These are phyloP conservation scores for Moesziomyces parantarcticus DNA, from an alignment of 1,284 basidiomycete species.

Conservation along the genomic window DNA sequence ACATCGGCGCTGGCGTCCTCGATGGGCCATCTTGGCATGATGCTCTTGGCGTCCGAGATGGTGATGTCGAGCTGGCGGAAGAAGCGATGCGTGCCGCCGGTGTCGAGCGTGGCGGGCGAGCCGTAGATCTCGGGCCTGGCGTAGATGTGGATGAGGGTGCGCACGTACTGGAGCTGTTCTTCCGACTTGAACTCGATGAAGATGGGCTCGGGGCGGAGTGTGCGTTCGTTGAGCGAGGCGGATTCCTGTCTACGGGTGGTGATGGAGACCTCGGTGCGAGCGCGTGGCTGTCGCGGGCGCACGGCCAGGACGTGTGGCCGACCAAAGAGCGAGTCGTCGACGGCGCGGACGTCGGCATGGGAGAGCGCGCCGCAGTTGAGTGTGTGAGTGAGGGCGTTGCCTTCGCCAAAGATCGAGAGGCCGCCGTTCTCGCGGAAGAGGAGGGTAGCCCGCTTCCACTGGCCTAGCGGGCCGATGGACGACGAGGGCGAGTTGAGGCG, in stretches of 20 bases:
- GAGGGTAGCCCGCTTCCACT: conserved; percentile 52
- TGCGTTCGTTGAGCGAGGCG: conserved; percentile 12
- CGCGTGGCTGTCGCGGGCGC: conserved; percentile 26
- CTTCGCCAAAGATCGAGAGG: conserved; percentile 51
- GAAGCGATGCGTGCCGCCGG: conserved; percentile 50
- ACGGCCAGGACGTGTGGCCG: conserved; percentile 49
- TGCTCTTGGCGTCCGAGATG: conserved; percentile 51
- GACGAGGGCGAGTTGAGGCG: conserved; percentile 39
- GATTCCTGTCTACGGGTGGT: conserved; percentile 28
- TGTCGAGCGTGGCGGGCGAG: conserved; percentile 15
- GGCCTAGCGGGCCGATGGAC: conserved; percentile 20
- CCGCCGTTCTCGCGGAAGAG: conserved; percentile 53
- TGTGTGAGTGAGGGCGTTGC: conserved; percentile 50
- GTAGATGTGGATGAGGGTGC: conserved; percentile 42
- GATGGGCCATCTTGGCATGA: conserved; percentile 43
- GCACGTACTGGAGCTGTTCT: conserved; percentile 39
- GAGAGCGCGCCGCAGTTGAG: conserved; percentile 35
- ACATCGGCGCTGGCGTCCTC: conserved; percentile 19
- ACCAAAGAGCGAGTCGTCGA: conserved; percentile 55
- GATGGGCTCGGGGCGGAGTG: conserved; percentile 42
- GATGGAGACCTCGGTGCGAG: conserved; percentile 20
- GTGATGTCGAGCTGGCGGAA: conserved; percentile 56
- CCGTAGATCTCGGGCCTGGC: conserved; percentile 54
- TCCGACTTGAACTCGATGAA: conserved; percentile 49
- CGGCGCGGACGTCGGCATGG: conserved; percentile 49